Base-by-base conservation (phyloP, 495 filamentous ascomycete species). In the Usnea hakonensis region DNA sequence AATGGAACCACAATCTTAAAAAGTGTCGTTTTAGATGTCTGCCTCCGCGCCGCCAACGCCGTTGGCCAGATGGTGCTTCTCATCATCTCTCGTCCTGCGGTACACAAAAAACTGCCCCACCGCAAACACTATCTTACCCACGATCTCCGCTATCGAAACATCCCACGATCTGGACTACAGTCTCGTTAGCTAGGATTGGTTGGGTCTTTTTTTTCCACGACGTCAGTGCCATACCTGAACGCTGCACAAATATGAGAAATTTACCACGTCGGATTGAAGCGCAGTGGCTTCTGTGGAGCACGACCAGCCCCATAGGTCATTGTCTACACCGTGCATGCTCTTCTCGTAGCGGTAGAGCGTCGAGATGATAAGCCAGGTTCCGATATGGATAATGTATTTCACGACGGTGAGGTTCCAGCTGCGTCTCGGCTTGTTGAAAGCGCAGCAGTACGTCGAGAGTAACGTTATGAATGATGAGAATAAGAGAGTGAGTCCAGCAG, bases 261-360 rank as follows among this genome's bases (percentile, higher is more conserved):
- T 36, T 19, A 66, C 46, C 19, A 58, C 60, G 3, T 64, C 61
- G 16, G 23, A 11, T 38, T 66, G 64, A 0, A 66, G n/a, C 14
- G 55, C 60, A 26, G 21, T 44, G 7, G 63, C 64, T 52, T 58
- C 9, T 2, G 41, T 16, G 14, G 63, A 55, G 21, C 65, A 67
- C 0, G 40, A 33, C 65, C 65, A 67, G 11, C 65, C 65, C 65
- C 65, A 67, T 3, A 67, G 63, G 52, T 67, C 65, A 28, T 67
- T 63, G 21, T 62, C 43, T 2, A 44, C 48, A 5, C 60, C 54
- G n/a, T 64, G 21, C 33, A 41, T 35, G 21, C 54, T 21, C 32
- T 67, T 67, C 54, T 65, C 65, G n/a, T 66, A 62, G 7, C 58
- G 65, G 43, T 67, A 67, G 5, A 67, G 43, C 23, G 41, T 26